Conservation (phyloP, 2,329 filamentous ascomycete species). For the Alternaria viburni region DNA sequence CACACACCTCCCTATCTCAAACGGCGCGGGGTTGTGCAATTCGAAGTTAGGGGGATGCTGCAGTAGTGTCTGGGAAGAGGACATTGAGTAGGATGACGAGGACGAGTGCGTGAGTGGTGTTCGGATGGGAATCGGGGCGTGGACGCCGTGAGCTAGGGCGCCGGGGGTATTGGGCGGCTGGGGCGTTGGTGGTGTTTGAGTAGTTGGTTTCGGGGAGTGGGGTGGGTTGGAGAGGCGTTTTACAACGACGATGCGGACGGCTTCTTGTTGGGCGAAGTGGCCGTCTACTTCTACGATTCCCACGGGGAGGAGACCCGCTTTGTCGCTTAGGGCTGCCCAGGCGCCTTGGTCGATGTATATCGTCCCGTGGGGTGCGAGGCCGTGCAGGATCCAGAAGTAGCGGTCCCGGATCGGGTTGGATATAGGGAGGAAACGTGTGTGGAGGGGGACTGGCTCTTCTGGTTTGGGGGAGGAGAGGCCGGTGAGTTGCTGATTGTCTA, state of each 20-base stretch:
- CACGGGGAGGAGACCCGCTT: slow-evolving; percentile 86
- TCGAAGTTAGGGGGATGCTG: slow-evolving; percentile 34
- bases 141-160: slow-evolving; percentile 22
- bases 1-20: slow-evolving; percentile 84
- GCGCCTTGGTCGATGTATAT: slow-evolving; percentile 94
- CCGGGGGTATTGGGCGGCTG: slow-evolving; percentile 16
- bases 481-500: slow-evolving; percentile 39
- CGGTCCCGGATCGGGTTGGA: slow-evolving; percentile 14
- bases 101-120: slow-evolving; percentile 16
- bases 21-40: slow-evolving; percentile 44
- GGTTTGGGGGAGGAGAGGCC: slow-evolving; percentile 25
- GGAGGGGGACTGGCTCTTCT: slow-evolving; percentile 63
- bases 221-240: slow-evolving; percentile 54
- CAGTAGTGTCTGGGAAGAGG: slow-evolving; percentile 18
- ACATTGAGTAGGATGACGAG: slow-evolving; percentile 14
- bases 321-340: slow-evolving; percentile 76
- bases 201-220: slow-evolving; percentile 2
- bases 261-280: slow-evolving; percentile 88
- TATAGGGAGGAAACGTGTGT: slow-evolving; percentile 89
- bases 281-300: slow-evolving; percentile 92
- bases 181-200: background rate
- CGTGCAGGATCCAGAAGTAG: slow-evolving; percentile 82
- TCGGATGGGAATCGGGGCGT: slow-evolving; percentile 26
- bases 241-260: slow-evolving; percentile 84
- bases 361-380: slow-evolving; percentile 86